Evolutionary conservation across 2,329 filamentous ascomycete genomes (phyloP).

Genomic region (Ampelomyces quisqualis): DNA sequence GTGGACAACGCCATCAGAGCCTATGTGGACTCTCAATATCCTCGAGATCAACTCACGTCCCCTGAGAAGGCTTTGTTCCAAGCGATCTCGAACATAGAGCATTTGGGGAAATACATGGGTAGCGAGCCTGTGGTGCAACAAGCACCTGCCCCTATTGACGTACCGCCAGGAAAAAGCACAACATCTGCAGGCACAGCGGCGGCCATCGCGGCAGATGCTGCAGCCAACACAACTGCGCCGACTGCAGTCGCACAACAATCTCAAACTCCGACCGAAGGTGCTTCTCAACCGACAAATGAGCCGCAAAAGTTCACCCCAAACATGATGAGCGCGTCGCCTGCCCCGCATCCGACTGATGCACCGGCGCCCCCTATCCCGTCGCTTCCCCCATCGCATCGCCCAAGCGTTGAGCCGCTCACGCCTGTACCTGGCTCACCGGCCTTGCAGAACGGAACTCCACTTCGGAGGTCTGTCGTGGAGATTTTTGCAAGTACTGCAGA

Average conservation of each 20-base stretch:
- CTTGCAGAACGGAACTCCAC: slow-evolving; percentile 26
- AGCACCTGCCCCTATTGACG: slow-evolving; percentile 10
- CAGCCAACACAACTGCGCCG: slow-evolving; percentile 19
- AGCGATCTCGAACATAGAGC: slow-evolving; percentile 27
- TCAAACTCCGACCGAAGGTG: slow-evolving; percentile 6
- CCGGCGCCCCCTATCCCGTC: slow-evolving; percentile 11
- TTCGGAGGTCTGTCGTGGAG: slow-evolving; percentile 21
- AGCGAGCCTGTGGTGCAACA: slow-evolving; percentile 13
- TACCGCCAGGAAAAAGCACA: slow-evolving; percentile 17
- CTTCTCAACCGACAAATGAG: slow-evolving; percentile 10
- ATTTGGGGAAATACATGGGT: slow-evolving; percentile 18
- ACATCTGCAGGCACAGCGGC: slow-evolving; percentile 32
- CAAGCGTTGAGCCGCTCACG: slow-evolving; percentile 42
- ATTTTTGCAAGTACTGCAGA: slow-evolving; percentile 14
- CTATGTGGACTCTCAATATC: slow-evolving; percentile 30
- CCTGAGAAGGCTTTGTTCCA: slow-evolving; percentile 26
- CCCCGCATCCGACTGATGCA: slow-evolving; percentile 9
- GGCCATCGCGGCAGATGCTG: slow-evolving; percentile 38
- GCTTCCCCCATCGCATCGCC: slow-evolving; percentile 25
- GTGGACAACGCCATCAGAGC: slow-evolving; percentile 40
- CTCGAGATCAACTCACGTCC: slow-evolving; percentile 24
- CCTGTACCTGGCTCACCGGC: slow-evolving; percentile 40
- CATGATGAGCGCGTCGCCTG: slow-evolving; percentile 22
- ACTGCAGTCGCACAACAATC: slow-evolving; percentile 5
- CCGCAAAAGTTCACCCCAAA: slow-evolving; percentile 33